Percentiles rank a stretch among this genome's conserved stretches.
phyloP scores from a whole-genome alignment of 2,329 filamentous ascomycete genomes.

The Venturia carpophila region DNA sequence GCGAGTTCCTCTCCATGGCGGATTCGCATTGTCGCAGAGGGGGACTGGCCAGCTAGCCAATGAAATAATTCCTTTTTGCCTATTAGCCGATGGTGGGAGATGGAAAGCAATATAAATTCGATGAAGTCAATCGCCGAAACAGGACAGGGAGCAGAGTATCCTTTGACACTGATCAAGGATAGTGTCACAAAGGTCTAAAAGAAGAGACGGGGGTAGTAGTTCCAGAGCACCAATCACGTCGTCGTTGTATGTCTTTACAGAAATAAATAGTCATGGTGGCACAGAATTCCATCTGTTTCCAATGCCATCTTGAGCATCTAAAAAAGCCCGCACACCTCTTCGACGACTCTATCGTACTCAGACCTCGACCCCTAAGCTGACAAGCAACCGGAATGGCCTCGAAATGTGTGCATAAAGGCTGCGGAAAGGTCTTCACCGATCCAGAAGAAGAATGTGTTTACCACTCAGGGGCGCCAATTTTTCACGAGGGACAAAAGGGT shows the following conservation, averaged over 20 bases:
- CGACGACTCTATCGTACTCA: neutral
- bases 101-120: too few species aligned
- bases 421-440: conserved; percentile 80
- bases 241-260: neutral
- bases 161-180: too few species aligned
- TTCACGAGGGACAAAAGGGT: conserved; percentile 76
- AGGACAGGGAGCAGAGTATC: too few species aligned
- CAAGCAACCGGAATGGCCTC: conserved; percentile 49
- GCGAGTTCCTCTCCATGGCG: too few species aligned
- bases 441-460: conserved; percentile 77
- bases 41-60: neutral
- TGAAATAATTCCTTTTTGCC: neutral
- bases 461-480: conserved; percentile 76
- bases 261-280: neutral
- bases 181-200: neutral
- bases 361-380: neutral
- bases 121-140: too few species aligned
- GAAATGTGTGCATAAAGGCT: conserved; percentile 96
- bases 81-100: neutral
- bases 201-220: neutral
- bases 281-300: neutral
- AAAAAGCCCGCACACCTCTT: neutral
- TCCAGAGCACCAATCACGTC: neutral
- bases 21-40: too few species aligned
- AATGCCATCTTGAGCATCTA: neutral